A percentile compares a stretch with the other conserved stretches of the same genome.
These are phyloP conservation scores for Coniochaeta prunicola DNA, from an alignment of 2,329 filamentous ascomycete genomes.

Conservation along the genomic window DNA sequence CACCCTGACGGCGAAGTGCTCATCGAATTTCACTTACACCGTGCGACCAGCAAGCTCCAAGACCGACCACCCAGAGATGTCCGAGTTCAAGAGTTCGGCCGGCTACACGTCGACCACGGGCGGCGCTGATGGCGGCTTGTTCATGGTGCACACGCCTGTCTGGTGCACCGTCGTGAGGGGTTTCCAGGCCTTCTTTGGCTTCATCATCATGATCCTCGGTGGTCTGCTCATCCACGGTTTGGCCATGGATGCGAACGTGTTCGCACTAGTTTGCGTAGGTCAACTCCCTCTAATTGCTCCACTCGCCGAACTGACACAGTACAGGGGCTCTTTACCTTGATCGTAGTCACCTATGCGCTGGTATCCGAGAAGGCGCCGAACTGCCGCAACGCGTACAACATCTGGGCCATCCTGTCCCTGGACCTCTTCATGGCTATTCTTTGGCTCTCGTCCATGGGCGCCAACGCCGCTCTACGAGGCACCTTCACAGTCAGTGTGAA, in stretches of 20 bases:
- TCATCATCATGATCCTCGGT: slow-evolving; percentile 17
- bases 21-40: background rate
- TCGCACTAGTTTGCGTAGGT: slow-evolving; percentile 21
- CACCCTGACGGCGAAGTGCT: background rate
- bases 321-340: slow-evolving; percentile 20
- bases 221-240: slow-evolving; percentile 21
- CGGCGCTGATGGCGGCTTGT: background rate
- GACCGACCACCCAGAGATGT: background rate
- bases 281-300: too few species aligned
- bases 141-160: slow-evolving; percentile 17
- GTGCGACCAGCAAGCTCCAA: background rate
- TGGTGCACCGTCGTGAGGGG: slow-evolving; percentile 18
- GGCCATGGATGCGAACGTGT: slow-evolving; percentile 16
- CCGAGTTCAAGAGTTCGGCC: background rate
- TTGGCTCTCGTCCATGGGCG: slow-evolving; percentile 24
- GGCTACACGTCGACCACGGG: slow-evolving; percentile 1
- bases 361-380: slow-evolving; percentile 18
- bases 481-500: slow-evolving; percentile 14
- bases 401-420: slow-evolving; percentile 23
- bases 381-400: slow-evolving; percentile 20
- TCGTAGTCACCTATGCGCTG: slow-evolving; percentile 18
- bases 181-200: slow-evolving; percentile 18
- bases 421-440: slow-evolving; percentile 23
- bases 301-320: background rate
- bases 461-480: slow-evolving; percentile 19